Base-by-base conservation (phyloP, 2,329 filamentous ascomycete genomes). In the Colletotrichum sp. region DNA sequence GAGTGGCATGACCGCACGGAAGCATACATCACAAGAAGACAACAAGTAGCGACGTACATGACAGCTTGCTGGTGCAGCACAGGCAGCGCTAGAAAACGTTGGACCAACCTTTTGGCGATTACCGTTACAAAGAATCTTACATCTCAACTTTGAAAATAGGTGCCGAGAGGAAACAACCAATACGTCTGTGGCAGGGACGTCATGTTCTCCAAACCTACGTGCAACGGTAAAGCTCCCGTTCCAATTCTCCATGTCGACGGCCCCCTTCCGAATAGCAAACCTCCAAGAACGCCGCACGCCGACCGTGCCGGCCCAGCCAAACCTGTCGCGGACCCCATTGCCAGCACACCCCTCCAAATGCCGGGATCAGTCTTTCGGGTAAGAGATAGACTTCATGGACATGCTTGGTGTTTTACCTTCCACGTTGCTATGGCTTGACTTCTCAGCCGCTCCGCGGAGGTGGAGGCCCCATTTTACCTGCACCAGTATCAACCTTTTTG, bases 401-500 rank as follows among this genome's bases (percentile, higher is more conserved):
- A 32, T 64, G 12, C 26, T 63, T 52, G 26, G 39, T 36, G 64
- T 55, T 39, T n/a, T 43, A 18, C 30, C 26, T 24, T 65, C 43
- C 59, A 43, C 52, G 9, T 34, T 18, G 21, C 48, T 16, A 18
- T 18, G 26, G n/a, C 68, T 43, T 24, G 59, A 43, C 32, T 39
- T 16, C 61, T 75, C 70, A 75, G 73, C 64, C 43, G 73, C 67
- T 75, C 21, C 75, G 75, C 30, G 75, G 68, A 52, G 82, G 79
- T 48, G 84, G 83, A 70, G 84, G 84, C 4, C 80, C 82, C 83
- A 85, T 90, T 83, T 93, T 93, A 57, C 88, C 87, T 67, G 88
- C 86, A 1, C 92, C 92, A 1, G 90, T 93, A 82, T 95, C 91
- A 30, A 93, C 86, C 84, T 92, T 96, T 88, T 98, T 98, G 70